A percentile compares a stretch with the other conserved stretches of the same genome.
Evolutionary conservation across 192 early-diverging fungal genomes (phyloP).

Genomic region (Podila epicladia): DNA sequence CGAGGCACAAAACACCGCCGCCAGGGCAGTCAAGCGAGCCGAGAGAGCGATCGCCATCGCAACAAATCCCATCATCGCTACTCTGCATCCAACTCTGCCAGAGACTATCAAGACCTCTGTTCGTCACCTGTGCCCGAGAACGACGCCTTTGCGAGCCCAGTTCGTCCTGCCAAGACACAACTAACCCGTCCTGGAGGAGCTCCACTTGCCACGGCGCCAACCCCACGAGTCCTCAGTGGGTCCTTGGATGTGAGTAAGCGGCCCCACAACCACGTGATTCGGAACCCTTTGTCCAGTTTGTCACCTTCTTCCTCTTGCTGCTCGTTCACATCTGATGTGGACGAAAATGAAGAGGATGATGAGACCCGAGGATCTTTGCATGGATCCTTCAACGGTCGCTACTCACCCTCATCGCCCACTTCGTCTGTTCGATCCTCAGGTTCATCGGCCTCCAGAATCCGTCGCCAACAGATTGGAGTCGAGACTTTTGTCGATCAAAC

Average conservation of each 20-base stretch:
- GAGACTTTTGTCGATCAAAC: neutral
- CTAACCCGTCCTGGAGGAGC: neutral
- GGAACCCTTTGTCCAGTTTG: constrained; percentile 8
- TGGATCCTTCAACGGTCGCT: no score
- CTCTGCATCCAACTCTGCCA: neutral
- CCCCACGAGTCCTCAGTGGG: constrained; percentile 6
- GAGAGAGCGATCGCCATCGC: neutral
- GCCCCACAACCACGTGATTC: neutral
- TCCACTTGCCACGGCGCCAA: constrained; percentile 1
- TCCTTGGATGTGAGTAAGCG: neutral
- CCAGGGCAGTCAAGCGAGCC: neutral
- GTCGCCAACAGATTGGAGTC: neutral
- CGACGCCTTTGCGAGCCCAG: neutral
- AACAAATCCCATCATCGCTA: no score
- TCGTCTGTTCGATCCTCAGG: neutral
- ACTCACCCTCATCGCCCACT: no score
- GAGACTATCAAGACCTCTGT: neutral
- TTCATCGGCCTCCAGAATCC: neutral
- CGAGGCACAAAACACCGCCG: neutral
- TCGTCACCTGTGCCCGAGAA: neutral
- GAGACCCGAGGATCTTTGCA: neutral
- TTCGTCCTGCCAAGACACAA: neutral
- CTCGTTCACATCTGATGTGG: constrained; percentile 5
- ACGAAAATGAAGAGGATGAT: neutral
- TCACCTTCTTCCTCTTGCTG: constrained; percentile 36